Evolutionary conservation across 306 rosid species (phyloP).

Genomic region (Geum urbanum): DNA sequence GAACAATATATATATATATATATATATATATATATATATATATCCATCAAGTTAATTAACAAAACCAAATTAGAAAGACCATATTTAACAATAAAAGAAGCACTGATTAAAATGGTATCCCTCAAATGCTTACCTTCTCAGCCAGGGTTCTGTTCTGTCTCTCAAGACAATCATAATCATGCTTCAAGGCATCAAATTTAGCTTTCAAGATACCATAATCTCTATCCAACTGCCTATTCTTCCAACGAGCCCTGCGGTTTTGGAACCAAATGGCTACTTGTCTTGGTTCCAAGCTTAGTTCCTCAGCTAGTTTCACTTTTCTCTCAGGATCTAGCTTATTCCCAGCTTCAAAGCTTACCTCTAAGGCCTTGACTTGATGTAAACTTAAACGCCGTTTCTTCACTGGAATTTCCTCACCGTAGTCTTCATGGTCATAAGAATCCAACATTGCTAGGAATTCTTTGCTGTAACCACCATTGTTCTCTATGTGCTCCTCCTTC

Average conservation of each 20-base stretch:
- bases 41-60: background rate
- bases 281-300: conserved; percentile 62
- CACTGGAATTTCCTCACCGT: conserved; percentile 41
- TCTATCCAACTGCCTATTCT: conserved; percentile 69
- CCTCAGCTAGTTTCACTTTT: conserved; percentile 57
- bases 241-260: conserved; percentile 80
- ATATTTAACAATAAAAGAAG: background rate
- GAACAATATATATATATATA: background rate
- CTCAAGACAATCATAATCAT: conserved; percentile 41
- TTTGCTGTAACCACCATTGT: conserved; percentile 43
- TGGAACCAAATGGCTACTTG: conserved; percentile 90
- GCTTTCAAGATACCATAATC: conserved; percentile 57
- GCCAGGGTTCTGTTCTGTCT: conserved; percentile 45
- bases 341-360: conserved; percentile 59
- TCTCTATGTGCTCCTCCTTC: conserved; percentile 17
- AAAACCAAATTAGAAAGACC: background rate
- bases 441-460: conserved; percentile 74
- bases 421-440: conserved; percentile 60
- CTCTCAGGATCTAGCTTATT: conserved; percentile 74
- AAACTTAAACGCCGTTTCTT: conserved; percentile 55
- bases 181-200: conserved; percentile 49
- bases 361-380: conserved; percentile 66
- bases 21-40: background rate
- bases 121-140: conserved; percentile 32
- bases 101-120: background rate